phyloP scores from a whole-genome alignment of 176 grass and related monocot species.

The Lolium rigidum region DNA sequence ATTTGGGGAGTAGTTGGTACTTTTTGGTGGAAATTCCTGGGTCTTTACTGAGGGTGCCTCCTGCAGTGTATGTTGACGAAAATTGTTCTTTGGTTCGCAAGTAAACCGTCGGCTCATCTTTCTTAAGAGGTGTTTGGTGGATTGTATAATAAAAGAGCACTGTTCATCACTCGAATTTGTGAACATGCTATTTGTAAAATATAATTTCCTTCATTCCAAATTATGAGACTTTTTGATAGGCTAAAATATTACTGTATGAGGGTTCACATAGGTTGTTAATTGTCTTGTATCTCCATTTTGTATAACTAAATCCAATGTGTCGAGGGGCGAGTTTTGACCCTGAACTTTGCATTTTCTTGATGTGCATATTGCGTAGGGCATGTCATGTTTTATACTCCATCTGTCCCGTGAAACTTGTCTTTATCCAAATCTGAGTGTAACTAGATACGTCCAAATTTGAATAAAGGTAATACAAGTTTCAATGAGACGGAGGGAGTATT shows the following conservation, averaged over 20 bases:
- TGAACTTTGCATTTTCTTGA: not conserved
- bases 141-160: conserved; percentile 45
- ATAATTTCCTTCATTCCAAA: not conserved
- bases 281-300: conserved; percentile 18
- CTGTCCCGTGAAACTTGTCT: too few relatives aligned
- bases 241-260: not conserved
- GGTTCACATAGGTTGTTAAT: conserved; percentile 1
- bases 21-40: conserved; percentile 98
- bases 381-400: not conserved
- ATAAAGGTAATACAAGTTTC: too few relatives aligned
- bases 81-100: conserved; percentile 22
- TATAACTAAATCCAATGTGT: conserved; percentile 11
- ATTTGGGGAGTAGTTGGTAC: conserved; percentile 80
- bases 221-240: too few relatives aligned
- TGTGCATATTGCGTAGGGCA: not conserved
- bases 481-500: not conserved
- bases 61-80: conserved; percentile 26
- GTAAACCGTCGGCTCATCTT: conserved; percentile 12
- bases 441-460: too few relatives aligned
- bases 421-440: too few relatives aligned
- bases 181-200: conserved; percentile 34
- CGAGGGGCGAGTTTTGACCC: not conserved
- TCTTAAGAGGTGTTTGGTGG: conserved; percentile 8
- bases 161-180: conserved; percentile 2
- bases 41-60: conserved; percentile 68